Conservation (phyloP, 2,329 filamentous ascomycete genomes). For the Neofusicoccum sp. region DNA sequence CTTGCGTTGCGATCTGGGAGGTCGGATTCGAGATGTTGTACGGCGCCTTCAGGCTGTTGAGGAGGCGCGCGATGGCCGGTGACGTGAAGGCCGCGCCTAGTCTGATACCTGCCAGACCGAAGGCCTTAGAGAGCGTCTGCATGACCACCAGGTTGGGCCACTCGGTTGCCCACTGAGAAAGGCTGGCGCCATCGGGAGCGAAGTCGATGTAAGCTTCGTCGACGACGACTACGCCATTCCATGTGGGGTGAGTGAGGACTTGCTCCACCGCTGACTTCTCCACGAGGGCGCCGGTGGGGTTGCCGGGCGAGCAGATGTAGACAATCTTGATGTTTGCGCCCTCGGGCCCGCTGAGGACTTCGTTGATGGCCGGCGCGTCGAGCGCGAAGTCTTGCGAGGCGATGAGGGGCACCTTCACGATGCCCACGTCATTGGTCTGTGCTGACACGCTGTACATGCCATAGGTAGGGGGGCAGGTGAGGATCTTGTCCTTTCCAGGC, state of each 20-base stretch:
- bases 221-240: constrained; percentile 91
- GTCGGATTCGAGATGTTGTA: constrained; percentile 94
- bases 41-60: constrained; percentile 92
- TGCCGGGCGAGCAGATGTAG: constrained; percentile 93
- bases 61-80: constrained; percentile 68
- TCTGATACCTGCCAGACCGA: constrained; percentile 90
- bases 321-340: constrained; percentile 75
- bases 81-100: constrained; percentile 82
- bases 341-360: constrained; percentile 55
- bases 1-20: constrained; percentile 73
- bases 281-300: constrained; percentile 82
- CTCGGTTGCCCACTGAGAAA: constrained; percentile 88
- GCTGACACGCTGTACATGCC: constrained; percentile 98
- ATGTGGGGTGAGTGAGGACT: constrained; percentile 80
- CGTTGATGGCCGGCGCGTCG: constrained; percentile 65
- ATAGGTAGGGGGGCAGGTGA: constrained; percentile 95
- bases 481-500: constrained; percentile 82
- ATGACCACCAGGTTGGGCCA: constrained; percentile 96
- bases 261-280: constrained; percentile 69
- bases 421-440: constrained; percentile 84
- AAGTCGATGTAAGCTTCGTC: constrained; percentile 99
- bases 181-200: constrained; percentile 70
- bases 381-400: constrained; percentile 70
- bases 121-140: constrained; percentile 98
- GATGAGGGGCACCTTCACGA: constrained; percentile 82